Percentiles rank a stretch among this genome's conserved stretches.
Conservation (phyloP, 1,284 basidiomycete species). For the Leccinum subrobustum region DNA sequence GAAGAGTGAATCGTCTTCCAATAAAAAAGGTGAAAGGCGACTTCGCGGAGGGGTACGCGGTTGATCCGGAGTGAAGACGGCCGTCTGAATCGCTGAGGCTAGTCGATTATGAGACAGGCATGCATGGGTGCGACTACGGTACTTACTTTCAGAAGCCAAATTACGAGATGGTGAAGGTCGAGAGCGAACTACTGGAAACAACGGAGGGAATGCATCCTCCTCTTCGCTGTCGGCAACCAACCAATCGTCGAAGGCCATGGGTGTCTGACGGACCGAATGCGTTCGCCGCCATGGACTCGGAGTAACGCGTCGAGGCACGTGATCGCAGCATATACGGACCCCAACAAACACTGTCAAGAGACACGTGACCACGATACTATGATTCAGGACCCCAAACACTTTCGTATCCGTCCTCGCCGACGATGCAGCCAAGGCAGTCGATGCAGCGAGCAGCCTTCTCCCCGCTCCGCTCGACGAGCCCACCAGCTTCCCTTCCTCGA, state of each 20-base stretch:
- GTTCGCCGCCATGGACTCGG: not conserved
- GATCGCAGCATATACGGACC: conserved; percentile 19
- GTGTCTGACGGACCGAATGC: not conserved
- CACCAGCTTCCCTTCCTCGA: conserved; percentile 18
- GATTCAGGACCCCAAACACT: no score
- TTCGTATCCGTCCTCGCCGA: conserved; percentile 1
- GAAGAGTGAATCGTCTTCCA: conserved; percentile 25
- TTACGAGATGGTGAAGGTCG: not conserved
- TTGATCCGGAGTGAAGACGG: conserved; percentile 12
- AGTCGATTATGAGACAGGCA: not conserved
- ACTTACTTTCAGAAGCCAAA: conserved; percentile 14
- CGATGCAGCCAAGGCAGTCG: conserved; percentile 23
- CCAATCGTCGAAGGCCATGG: conserved; percentile 24
- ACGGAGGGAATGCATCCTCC: conserved; percentile 11
- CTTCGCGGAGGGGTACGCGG: conserved; percentile 16
- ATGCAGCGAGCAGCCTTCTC: conserved; percentile 24
- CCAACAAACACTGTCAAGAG: not conserved
- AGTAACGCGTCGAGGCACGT: conserved; percentile 19
- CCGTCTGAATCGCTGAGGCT: conserved; percentile 26
- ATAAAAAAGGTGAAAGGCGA: not conserved
- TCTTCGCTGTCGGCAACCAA: conserved; percentile 33
- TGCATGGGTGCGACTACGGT: not conserved
- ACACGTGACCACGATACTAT: not conserved
- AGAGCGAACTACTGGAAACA: not conserved
- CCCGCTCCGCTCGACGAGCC: conserved; percentile 28